Conservation (phyloP, 306 rosid genomes). For the Aeschynomene evenia region DNA sequence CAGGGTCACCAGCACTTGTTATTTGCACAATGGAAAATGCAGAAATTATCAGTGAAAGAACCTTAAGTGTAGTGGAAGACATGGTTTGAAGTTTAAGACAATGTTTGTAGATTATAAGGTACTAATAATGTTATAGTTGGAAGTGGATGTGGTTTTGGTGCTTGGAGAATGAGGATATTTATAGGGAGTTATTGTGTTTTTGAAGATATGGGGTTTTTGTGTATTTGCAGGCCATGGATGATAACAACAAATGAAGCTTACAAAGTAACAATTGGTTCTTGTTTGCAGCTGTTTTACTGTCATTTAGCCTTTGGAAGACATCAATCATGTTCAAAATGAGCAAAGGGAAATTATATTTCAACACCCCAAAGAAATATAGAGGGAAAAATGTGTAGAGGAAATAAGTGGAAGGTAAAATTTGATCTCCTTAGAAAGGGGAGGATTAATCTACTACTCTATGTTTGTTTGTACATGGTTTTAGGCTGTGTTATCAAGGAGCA, state of each 20-base stretch:
- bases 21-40: conserved; percentile 19
- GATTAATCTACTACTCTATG: background rate
- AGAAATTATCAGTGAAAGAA: conserved; percentile 28
- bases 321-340: background rate
- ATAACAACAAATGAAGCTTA: background rate
- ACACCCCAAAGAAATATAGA: no score
- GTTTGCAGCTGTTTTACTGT: conserved; percentile 17
- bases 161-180: background rate
- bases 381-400: no score
- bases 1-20: conserved; percentile 46
- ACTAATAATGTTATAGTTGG: background rate
- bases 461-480: background rate
- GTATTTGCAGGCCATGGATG: conserved; percentile 15
- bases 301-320: background rate
- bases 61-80: conserved; percentile 23
- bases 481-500: background rate
- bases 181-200: background rate
- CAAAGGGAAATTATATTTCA: no score
- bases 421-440: background rate
- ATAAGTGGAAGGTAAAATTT: no score
- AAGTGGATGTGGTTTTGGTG: no score
- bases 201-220: background rate
- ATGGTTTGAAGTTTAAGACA: background rate
- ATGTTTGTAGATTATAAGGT: background rate
- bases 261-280: conserved; percentile 1